phyloP scores from a whole-genome alignment of 2,329 filamentous ascomycete species.

The Cercospora zeae-maydis region DNA sequence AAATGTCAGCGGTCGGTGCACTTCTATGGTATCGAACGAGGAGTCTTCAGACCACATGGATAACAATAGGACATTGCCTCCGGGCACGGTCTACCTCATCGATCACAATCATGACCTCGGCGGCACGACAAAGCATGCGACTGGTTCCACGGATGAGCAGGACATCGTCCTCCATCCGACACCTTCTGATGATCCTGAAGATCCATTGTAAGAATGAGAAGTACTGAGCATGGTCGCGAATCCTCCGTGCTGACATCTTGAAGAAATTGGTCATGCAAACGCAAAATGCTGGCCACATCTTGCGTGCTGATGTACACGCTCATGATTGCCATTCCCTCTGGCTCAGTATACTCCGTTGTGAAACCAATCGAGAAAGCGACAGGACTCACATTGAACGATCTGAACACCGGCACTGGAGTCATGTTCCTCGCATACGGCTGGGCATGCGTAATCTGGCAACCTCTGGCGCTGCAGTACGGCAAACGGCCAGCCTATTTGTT shows the following conservation, averaged over 20 bases:
- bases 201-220: constrained; percentile 36
- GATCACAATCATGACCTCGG: neutral
- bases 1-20: neutral
- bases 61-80: neutral
- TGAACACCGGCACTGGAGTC: constrained; percentile 50
- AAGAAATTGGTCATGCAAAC: constrained; percentile 43
- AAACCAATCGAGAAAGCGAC: constrained; percentile 48
- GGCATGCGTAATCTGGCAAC: constrained; percentile 52
- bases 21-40: neutral
- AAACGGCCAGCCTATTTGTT: constrained; percentile 48
- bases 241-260: neutral
- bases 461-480: constrained; percentile 51
- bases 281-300: constrained; percentile 43
- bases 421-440: constrained; percentile 52
- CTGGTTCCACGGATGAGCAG: constrained; percentile 24
- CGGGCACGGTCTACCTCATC: neutral
- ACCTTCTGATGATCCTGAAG: constrained; percentile 45
- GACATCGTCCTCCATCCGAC: constrained; percentile 42
- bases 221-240: neutral
- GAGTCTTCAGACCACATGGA: neutral
- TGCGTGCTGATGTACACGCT: constrained; percentile 44
- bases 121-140: constrained; percentile 35
- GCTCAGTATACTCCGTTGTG: constrained; percentile 50
- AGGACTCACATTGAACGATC: constrained; percentile 43
- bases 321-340: constrained; percentile 48